Conservation (phyloP, 1,284 basidiomycete species). For the Pseudozyma sp. region DNA sequence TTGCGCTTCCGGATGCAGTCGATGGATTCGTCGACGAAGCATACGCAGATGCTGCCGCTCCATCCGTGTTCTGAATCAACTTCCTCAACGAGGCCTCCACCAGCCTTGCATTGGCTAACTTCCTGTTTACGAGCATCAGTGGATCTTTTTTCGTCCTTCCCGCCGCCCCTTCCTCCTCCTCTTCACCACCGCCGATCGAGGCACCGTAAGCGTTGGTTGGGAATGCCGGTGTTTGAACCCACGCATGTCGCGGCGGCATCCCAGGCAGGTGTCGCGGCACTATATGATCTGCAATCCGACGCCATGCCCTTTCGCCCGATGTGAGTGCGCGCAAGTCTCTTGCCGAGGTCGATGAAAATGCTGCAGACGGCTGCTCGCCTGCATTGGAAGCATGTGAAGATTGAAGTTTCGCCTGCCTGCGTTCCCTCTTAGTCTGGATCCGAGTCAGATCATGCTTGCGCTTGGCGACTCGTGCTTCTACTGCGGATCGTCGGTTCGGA, state of each 20-base stretch:
- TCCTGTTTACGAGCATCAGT: conserved; percentile 56
- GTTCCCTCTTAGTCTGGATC: conserved; percentile 17
- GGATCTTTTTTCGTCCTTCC: conserved; percentile 25
- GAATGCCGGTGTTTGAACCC: conserved; percentile 58
- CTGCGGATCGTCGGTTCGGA: conserved; percentile 28
- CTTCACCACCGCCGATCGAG: conserved; percentile 15
- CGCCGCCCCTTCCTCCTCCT: conserved; percentile 13
- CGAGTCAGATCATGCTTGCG: conserved; percentile 28
- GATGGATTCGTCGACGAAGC: conserved; percentile 11
- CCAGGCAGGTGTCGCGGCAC: conserved; percentile 56
- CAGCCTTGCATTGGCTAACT: conserved; percentile 59
- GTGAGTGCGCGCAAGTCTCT: conserved; percentile 33
- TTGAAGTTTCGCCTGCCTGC: conserved; percentile 24
- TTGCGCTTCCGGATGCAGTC: background rate
- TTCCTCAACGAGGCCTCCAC: conserved; percentile 54
- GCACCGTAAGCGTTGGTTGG: conserved; percentile 45
- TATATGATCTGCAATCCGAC: conserved; percentile 46
- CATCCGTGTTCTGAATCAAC: conserved; percentile 57
- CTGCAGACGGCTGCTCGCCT: background rate
- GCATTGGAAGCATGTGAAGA: conserved; percentile 1
- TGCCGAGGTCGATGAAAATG: conserved; percentile 11
- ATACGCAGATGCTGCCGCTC: conserved; percentile 42
- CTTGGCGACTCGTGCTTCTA: conserved; percentile 35
- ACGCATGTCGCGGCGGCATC: conserved; percentile 56
- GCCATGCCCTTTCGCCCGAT: conserved; percentile 50